phyloP scores from a whole-genome alignment of 192 early-diverging fungal genomes.

The Geosiphon pyriformis region DNA sequence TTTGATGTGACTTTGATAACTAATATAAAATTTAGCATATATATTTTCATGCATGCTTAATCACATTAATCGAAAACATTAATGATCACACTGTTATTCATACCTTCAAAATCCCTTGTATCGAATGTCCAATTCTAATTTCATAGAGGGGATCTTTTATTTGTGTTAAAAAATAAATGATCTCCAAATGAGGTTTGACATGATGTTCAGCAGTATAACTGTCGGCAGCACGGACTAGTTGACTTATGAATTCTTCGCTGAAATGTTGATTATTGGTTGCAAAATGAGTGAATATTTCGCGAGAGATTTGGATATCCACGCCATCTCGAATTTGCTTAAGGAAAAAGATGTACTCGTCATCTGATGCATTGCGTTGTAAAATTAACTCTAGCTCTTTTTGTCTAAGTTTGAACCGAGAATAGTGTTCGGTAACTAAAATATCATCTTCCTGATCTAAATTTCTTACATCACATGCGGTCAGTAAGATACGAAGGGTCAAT shows the following conservation, averaged over 20 bases:
- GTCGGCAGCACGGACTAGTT: constrained; percentile 15
- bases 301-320: background rate
- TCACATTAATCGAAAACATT: background rate
- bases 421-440: constrained; percentile 1
- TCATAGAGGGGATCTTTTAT: constrained; percentile 6
- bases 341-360: constrained; percentile 15
- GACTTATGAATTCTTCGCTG: constrained; percentile 15
- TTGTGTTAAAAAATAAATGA: constrained; percentile 8
- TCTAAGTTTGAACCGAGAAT: constrained; percentile 10
- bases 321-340: constrained; percentile 17
- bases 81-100: background rate
- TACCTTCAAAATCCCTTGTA: constrained; percentile 11
- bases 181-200: constrained; percentile 14
- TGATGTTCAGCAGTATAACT: constrained; percentile 12
- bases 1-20: constrained; percentile 7
- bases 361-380: constrained; percentile 8
- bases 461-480: constrained; percentile 29
- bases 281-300: constrained; percentile 16
- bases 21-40: too few relatives aligned
- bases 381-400: constrained; percentile 1
- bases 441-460: constrained; percentile 19
- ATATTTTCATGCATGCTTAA: too few relatives aligned
- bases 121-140: background rate
- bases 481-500: constrained; percentile 28
- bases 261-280: constrained; percentile 4